Base-by-base conservation (phyloP, 805 yeast species). In the Komagataella pseudopastoris region DNA sequence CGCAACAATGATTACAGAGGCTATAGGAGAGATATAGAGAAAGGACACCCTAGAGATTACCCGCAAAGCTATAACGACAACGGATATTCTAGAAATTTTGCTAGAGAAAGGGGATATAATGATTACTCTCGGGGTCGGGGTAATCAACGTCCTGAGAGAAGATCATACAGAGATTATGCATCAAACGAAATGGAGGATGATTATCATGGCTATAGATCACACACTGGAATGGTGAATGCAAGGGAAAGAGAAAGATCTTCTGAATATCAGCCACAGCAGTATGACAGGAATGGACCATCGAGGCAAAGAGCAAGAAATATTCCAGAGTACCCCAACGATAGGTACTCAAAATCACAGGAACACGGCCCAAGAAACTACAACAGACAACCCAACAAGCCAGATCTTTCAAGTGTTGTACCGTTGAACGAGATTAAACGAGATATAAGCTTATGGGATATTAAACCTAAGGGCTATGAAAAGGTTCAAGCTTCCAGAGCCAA, bases 401-500 rank as follows among this genome's bases (percentile, higher is more conserved):
- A 68, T 12, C 60, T 79, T 12, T 62, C 63, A 4, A 61, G 64
- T 18, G 76, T 73, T 0, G 61, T 69, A 0, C 71, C 83, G 0
- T 64, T 87, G 30, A 75, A 77, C 46, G 68, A 76, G 47, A 63
- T 85, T n/a, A 67, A 68, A 49, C 68, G 82, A 10, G 59, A 66
- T 10, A 71, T 69, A 17, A 71, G 87, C 0, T 66, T 71, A 49
- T 88, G 95, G 95, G 93, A 87, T 50, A 68, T 76, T 22, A 72
- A 74, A 39, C 89, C 95, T 1, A 71, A 71, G 54, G 91, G 88
- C 0, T 84, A 84, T 61, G 93, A 86, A 59, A 75, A 77, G 6
- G 80, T 85, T 1, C 75, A 85, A 1, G 85, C 93, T 0, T 86
- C 81, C 54, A 71, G 83, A 54, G 95, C 93, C 5, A 88, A 88